phyloP scores from a whole-genome alignment of 306 rosid species.

The Castanopsis chinensis region DNA sequence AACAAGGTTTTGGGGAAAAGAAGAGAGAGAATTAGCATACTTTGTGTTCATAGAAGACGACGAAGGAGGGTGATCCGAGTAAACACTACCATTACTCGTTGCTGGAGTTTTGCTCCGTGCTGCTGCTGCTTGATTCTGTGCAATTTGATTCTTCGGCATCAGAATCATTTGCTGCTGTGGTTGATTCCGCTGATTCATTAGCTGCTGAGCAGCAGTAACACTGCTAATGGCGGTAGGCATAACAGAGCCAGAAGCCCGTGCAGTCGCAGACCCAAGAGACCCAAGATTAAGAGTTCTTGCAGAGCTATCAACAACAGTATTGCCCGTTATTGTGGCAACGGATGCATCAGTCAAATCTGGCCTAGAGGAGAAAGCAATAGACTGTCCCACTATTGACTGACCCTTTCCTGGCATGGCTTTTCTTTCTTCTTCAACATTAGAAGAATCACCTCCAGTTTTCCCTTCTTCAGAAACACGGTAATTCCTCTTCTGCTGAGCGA shows the following conservation, averaged over 20 bases:
- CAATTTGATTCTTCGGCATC: slow-evolving; percentile 41
- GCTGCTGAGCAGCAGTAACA: slow-evolving; percentile 61
- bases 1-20: slow-evolving; percentile 68
- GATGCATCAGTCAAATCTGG: slow-evolving; percentile 63
- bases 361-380: slow-evolving; percentile 83
- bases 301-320: slow-evolving; percentile 71
- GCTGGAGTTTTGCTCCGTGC: slow-evolving; percentile 57
- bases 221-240: slow-evolving; percentile 46
- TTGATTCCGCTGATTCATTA: slow-evolving; percentile 47
- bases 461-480: slow-evolving; percentile 63
- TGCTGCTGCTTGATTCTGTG: slow-evolving; percentile 24
- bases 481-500: slow-evolving; percentile 68
- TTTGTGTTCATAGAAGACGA: slow-evolving; percentile 66
- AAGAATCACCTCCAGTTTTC: slow-evolving; percentile 52
- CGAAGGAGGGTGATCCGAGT: slow-evolving; percentile 68
- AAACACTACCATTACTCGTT: slow-evolving; percentile 65
- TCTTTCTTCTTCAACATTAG: slow-evolving; percentile 71
- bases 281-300: slow-evolving; percentile 51
- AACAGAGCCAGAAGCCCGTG: slow-evolving; percentile 49
- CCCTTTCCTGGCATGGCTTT: slow-evolving; percentile 53
- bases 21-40: slow-evolving; percentile 65
- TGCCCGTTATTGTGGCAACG: slow-evolving; percentile 39
- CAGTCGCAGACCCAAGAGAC: slow-evolving; percentile 39
- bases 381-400: slow-evolving; percentile 58
- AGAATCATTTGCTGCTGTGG: slow-evolving; percentile 59